A percentile compares a stretch with the other conserved stretches of the same genome.
Conservation (phyloP, 169 alveolate species). For the Eimeria sp. region DNA sequence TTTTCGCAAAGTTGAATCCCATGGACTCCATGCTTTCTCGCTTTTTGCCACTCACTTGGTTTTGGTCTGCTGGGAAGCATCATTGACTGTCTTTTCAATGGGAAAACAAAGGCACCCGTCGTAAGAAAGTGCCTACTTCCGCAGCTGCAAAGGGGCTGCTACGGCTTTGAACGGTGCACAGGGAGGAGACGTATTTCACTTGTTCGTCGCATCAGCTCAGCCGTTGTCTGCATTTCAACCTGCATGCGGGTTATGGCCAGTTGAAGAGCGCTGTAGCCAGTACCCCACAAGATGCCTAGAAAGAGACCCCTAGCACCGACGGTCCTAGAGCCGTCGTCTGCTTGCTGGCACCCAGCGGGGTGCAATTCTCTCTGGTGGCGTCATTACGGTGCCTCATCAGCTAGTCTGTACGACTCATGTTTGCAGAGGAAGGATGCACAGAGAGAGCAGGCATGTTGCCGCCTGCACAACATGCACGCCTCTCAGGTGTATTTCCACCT, state of each 20-base stretch:
- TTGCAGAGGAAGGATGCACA: background rate
- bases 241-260: background rate
- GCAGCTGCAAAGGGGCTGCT: background rate
- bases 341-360: conserved; percentile 70
- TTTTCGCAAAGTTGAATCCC: no score
- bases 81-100: background rate
- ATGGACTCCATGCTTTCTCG: no score
- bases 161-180: background rate
- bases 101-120: background rate
- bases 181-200: background rate
- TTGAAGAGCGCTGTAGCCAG: background rate
- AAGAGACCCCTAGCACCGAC: background rate
- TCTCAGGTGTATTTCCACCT: conserved; percentile 36
- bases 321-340: background rate
- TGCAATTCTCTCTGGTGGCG: conserved; percentile 61
- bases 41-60: background rate
- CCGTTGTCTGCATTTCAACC: background rate
- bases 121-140: background rate
- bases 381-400: conserved; percentile 9
- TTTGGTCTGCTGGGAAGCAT: background rate
- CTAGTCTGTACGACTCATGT: background rate
- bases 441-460: conserved; percentile 7
- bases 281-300: background rate
- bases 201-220: background rate
- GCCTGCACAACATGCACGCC: conserved; percentile 57